phyloP scores from a whole-genome alignment of 148 eudicot species.

The Pharnaceum exiguum region DNA sequence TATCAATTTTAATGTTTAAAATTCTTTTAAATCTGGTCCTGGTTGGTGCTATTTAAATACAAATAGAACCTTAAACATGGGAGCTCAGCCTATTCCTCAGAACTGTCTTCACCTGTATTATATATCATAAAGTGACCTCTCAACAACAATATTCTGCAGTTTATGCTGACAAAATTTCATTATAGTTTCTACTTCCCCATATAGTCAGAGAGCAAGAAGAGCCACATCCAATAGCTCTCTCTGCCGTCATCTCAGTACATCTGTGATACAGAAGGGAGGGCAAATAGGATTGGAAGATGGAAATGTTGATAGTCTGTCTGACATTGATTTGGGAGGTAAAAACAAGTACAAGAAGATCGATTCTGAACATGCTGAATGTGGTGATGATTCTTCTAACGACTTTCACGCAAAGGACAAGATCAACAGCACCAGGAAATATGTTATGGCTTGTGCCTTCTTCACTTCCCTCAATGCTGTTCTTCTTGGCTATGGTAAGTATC shows the following conservation, averaged over 20 bases:
- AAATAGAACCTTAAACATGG: no score
- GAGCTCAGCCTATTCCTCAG: no score
- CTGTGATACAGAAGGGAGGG: constrained; percentile 34
- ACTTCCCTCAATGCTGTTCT: constrained; percentile 89
- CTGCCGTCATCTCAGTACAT: constrained; percentile 4
- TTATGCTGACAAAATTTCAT: no score
- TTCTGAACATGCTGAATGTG: constrained; percentile 28
- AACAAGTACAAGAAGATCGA: constrained; percentile 61
- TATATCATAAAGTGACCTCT: no score
- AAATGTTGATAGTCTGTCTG: no score
- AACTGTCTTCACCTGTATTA: no score
- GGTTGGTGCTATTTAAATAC: no score
- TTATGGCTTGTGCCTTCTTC: constrained; percentile 84
- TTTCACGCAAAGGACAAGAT: constrained; percentile 24
- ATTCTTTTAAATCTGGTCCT: no score
- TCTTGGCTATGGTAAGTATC: constrained; percentile 85
- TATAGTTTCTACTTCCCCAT: no score
- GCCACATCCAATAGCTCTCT: neutral
- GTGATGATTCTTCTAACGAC: constrained; percentile 24
- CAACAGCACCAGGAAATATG: constrained; percentile 58
- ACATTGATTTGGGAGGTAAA: constrained; percentile 29
- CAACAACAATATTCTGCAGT: no score
- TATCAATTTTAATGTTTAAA: no score
- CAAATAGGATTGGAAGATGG: constrained; percentile 15
- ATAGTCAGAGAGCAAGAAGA: no score